Percentiles rank a stretch among this genome's conserved stretches.
These are phyloP conservation scores for Kalaharituber pfeilii DNA, from an alignment of 2,329 filamentous ascomycete genomes.

Conservation along the genomic window DNA sequence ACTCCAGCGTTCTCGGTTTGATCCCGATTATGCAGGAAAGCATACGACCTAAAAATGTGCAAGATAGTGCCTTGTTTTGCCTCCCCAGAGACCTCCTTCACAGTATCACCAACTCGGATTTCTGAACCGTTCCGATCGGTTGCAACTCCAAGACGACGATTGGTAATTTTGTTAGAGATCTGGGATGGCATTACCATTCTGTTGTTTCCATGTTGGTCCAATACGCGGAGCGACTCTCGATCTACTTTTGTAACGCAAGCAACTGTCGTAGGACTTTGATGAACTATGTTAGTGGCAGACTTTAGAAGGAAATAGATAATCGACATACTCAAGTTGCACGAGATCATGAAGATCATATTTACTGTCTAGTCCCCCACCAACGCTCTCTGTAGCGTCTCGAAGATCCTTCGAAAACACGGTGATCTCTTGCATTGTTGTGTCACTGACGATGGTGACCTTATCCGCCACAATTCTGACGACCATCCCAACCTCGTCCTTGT, in stretches of 20 bases:
- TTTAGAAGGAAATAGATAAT: constrained; percentile 17
- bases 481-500: constrained; percentile 89
- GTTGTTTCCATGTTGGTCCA: constrained; percentile 77
- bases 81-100: constrained; percentile 72
- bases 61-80: constrained; percentile 74
- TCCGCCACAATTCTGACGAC: constrained; percentile 88
- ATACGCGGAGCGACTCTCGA: constrained; percentile 70
- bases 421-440: constrained; percentile 83
- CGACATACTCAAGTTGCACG: constrained; percentile 74
- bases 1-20: constrained; percentile 76
- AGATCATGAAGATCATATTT: constrained; percentile 87
- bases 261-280: constrained; percentile 65
- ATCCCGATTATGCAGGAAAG: constrained; percentile 74
- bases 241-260: constrained; percentile 91
- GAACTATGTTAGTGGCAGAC: constrained; percentile 23
- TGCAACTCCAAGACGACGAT: constrained; percentile 68
- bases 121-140: constrained; percentile 88
- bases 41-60: constrained; percentile 81
- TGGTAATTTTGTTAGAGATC: constrained; percentile 73
- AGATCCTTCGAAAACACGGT: constrained; percentile 97
- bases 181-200: constrained; percentile 76
- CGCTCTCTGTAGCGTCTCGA: constrained; percentile 79
- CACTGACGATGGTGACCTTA: constrained; percentile 77
- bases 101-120: constrained; percentile 76
- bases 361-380: constrained; percentile 59